Base-by-base conservation (phyloP, 768 basidiomycete genomes). In the Rhizopogon vinicolor region DNA sequence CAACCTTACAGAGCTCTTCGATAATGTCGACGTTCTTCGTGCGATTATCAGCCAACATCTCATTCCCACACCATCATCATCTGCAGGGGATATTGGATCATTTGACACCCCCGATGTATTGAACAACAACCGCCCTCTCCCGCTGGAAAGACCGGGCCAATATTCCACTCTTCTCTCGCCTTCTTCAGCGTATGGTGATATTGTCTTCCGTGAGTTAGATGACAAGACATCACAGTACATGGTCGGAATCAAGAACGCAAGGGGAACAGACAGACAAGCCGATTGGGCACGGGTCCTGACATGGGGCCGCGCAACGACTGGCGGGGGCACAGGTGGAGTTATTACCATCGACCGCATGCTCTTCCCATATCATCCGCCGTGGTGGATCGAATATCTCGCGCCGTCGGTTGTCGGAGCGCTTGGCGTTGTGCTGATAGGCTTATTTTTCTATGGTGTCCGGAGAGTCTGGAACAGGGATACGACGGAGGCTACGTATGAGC, bases 401-500 rank as follows among this genome's bases (percentile, higher is more conserved):
- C 90, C 91, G 0, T 62, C 80, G n/a, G 73, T 79, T 29, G 83
- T 89, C 4, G 83, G 82, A 3, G 72, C 73, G 1, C 61, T 83
- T 25, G 91, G 88, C 5, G 64, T 88, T 29, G 41, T 81, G 29
- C 58, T 82, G 9, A 89, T 93, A 58, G 78, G 82, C 58, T 64
- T 73, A 9, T 87, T 93, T 69, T 89, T 92, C 71, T 83, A 83
- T 65, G 85, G 78, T n/a, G 84, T 89, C 19, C 75, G 83, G 55
- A 71, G 74, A 52, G 67, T 91, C 51, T 94, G 91, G 91, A 77
- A 78, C 59, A 71, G 77, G 63, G 90, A 91, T 67, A 82, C 82
- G 53, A 87, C 84, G 33, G 89, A 93, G 69, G 87, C 91, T 37
- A 93, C 91, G 39, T 97, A 92, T 68, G 93, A 96, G 67, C 93